phyloP scores from a whole-genome alignment of 208 protist species.

The Trypanosoma brucei region DNA sequence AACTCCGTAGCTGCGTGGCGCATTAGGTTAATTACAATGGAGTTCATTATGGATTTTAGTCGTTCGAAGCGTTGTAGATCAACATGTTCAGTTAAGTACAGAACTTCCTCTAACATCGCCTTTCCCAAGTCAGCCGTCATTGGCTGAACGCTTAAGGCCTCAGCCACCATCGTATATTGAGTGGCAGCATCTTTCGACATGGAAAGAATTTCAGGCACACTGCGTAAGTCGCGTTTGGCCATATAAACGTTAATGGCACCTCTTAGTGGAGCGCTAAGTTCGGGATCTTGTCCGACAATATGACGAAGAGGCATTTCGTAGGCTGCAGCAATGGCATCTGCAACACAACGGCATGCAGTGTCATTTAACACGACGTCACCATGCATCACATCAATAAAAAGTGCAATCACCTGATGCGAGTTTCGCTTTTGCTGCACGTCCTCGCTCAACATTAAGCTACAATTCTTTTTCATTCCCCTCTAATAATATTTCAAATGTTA shows the following conservation, averaged over 20 bases:
- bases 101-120: slow-evolving; percentile 15
- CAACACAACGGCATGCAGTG: slow-evolving; percentile 33
- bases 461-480: neutral
- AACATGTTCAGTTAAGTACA: slow-evolving; percentile 16
- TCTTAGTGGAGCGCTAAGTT: slow-evolving; percentile 27
- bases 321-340: slow-evolving; percentile 28
- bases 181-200: slow-evolving; percentile 21
- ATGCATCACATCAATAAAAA: slow-evolving; percentile 62
- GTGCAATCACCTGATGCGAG: slow-evolving; percentile 31
- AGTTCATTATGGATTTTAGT: slow-evolving; percentile 38
- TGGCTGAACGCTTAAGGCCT: slow-evolving; percentile 15
- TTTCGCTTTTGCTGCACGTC: neutral
- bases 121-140: slow-evolving; percentile 4
- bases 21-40: slow-evolving; percentile 43
- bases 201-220: slow-evolving; percentile 38
- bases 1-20: neutral
- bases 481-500: too few species aligned
- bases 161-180: slow-evolving; percentile 31
- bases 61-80: slow-evolving; percentile 22
- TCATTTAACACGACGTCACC: slow-evolving; percentile 52
- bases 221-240: slow-evolving; percentile 33
- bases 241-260: slow-evolving; percentile 56
- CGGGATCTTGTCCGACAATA: slow-evolving; percentile 15
- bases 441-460: neutral
- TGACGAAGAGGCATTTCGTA: slow-evolving; percentile 34